These are phyloP conservation scores for Fusarium brachygibbosum DNA, from an alignment of 2,329 filamentous ascomycete species.

Conservation along the genomic window DNA sequence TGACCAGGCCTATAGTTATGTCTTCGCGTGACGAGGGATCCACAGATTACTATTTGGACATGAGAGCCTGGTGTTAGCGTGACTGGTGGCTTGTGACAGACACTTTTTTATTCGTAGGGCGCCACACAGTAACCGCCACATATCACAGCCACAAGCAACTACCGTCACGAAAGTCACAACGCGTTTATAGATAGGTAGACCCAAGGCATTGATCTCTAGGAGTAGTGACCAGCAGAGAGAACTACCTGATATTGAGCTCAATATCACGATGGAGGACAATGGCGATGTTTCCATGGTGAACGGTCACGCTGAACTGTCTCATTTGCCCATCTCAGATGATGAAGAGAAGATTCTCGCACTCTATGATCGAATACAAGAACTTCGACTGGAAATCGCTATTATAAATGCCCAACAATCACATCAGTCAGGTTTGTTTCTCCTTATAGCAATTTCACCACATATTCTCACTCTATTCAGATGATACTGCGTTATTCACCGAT, in stretches of 20 bases:
- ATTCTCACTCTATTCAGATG: conserved; percentile 36
- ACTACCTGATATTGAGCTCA: background rate
- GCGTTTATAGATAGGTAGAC: conserved; percentile 7
- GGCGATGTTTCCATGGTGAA: conserved; percentile 49
- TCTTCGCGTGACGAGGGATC: conserved; percentile 49
- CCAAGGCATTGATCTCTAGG: conserved; percentile 1
- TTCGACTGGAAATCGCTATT: conserved; percentile 79
- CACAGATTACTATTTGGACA: conserved; percentile 33
- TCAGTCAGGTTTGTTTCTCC: conserved; percentile 51
- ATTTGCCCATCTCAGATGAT: conserved; percentile 71
- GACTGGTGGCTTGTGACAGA: conserved; percentile 53
- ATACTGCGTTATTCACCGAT: conserved; percentile 56
- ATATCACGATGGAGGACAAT: conserved; percentile 48
- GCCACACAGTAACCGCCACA: conserved; percentile 40
- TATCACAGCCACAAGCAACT: conserved; percentile 31
- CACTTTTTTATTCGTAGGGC: conserved; percentile 34
- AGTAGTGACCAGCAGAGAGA: background rate
- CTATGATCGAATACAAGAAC: conserved; percentile 78
- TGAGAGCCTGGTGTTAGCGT: conserved; percentile 50
- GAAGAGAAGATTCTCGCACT: conserved; percentile 77
- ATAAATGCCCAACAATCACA: conserved; percentile 64
- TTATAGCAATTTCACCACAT: background rate
- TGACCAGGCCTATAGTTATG: conserved; percentile 26
- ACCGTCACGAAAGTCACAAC: conserved; percentile 10
- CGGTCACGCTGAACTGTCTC: conserved; percentile 53